Evolutionary conservation across 352 stramenopile species (phyloP).

Genomic region (Salisapilia sapeloensis): DNA sequence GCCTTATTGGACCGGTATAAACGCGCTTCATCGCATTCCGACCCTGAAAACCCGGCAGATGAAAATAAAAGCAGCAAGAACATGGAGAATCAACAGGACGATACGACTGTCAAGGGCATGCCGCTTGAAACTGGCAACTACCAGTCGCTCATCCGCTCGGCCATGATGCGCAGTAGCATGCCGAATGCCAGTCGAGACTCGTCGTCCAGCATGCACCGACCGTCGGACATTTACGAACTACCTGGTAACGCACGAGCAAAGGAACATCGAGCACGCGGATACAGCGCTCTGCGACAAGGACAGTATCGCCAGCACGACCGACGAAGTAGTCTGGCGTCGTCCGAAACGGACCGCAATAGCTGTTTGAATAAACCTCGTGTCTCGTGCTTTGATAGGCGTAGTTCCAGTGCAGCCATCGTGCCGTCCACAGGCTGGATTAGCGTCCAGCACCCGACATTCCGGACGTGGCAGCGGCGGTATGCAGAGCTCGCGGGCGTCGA

Average conservation of each 20-base stretch:
- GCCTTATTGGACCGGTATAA: slow-evolving; percentile 29
- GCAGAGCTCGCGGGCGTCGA: slow-evolving; percentile 49
- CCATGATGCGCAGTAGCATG: background rate
- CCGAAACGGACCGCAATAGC: slow-evolving; percentile 7
- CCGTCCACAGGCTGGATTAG: slow-evolving; percentile 50
- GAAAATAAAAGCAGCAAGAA: too few species aligned
- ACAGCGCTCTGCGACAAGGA: slow-evolving; percentile 31
- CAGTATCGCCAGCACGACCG: slow-evolving; percentile 7
- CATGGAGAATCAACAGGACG: too few species aligned
- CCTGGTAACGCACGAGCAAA: slow-evolving; percentile 11
- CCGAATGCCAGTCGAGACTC: background rate
- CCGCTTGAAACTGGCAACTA: slow-evolving; percentile 45
- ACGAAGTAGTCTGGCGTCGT: slow-evolving; percentile 9
- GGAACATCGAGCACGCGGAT: slow-evolving; percentile 17
- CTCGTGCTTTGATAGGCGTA: slow-evolving; percentile 55
- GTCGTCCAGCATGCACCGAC: slow-evolving; percentile 3
- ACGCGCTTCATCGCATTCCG: too few species aligned
- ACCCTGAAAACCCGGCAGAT: too few species aligned
- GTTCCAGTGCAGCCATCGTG: slow-evolving; percentile 28
- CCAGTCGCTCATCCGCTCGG: slow-evolving; percentile 12
- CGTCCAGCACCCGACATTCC: slow-evolving; percentile 38
- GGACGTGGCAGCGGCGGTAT: slow-evolving; percentile 54
- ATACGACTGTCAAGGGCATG: slow-evolving; percentile 34
- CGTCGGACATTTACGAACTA: too few species aligned
- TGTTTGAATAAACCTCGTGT: slow-evolving; percentile 6